phyloP scores from a whole-genome alignment of 768 basidiomycete species.

The Leccinum pellstonianum region DNA sequence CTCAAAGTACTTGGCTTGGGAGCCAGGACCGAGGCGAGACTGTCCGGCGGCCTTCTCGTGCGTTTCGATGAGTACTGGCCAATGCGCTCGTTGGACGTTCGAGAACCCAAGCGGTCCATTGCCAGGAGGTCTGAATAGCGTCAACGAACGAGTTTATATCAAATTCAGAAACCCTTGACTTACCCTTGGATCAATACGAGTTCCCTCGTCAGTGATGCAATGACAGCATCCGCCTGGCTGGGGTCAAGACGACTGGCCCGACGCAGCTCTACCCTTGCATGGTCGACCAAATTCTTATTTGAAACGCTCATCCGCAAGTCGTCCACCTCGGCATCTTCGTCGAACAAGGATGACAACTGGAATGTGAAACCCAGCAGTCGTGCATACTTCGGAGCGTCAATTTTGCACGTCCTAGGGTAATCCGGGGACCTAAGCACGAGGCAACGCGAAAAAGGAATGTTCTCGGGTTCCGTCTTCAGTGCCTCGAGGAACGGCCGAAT shows the following conservation, averaged over 20 bases:
- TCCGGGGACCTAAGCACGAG: slow-evolving; percentile 45
- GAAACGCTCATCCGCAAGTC: slow-evolving; percentile 42
- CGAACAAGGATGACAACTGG: slow-evolving; percentile 55
- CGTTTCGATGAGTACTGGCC: too few species aligned
- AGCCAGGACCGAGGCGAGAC: too few species aligned
- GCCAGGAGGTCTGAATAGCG: too few species aligned
- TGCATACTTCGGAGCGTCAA: slow-evolving; percentile 58
- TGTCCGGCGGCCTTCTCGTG: too few species aligned
- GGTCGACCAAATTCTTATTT: slow-evolving; percentile 42
- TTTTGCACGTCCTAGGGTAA: slow-evolving; percentile 31
- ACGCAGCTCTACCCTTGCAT: slow-evolving; percentile 47
- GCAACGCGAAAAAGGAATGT: slow-evolving; percentile 53
- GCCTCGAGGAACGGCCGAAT: slow-evolving; percentile 67
- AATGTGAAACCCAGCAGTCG: slow-evolving; percentile 53
- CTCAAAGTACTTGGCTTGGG: too few species aligned
- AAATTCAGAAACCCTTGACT: slow-evolving; percentile 7
- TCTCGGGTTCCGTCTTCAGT: slow-evolving; percentile 54
- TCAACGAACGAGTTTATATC: too few species aligned
- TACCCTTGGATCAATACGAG: slow-evolving; percentile 74
- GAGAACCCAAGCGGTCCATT: too few species aligned
- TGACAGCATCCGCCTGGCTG: slow-evolving; percentile 68
- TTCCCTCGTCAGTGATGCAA: slow-evolving; percentile 59
- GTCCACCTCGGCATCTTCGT: slow-evolving; percentile 36
- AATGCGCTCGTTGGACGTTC: too few species aligned
- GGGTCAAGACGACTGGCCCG: slow-evolving; percentile 57